Conservation (phyloP, 805 yeast species). For the Metschnikowia chrysomelidarum region DNA sequence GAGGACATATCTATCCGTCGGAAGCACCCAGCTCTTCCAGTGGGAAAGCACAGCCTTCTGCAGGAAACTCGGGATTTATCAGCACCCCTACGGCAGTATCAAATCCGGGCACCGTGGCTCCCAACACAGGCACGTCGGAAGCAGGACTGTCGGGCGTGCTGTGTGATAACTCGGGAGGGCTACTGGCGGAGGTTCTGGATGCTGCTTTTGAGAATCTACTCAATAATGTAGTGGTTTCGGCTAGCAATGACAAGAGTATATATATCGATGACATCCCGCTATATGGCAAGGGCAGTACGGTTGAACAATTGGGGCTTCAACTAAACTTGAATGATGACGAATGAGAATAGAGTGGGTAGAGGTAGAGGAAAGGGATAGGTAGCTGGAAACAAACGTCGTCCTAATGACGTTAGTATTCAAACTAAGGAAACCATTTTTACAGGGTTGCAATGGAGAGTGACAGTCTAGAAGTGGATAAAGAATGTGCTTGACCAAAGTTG, state of each 20-base stretch:
- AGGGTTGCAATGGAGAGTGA: too few relatives aligned
- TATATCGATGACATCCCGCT: slow-evolving; percentile 40
- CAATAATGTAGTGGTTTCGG: slow-evolving; percentile 21
- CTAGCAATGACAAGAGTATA: slow-evolving; percentile 21
- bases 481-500: too few relatives aligned
- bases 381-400: too few relatives aligned
- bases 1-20: slow-evolving; percentile 31
- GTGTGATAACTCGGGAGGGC: slow-evolving; percentile 18
- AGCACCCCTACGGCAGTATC: slow-evolving; percentile 17
- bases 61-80: slow-evolving; percentile 10
- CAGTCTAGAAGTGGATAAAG: too few relatives aligned
- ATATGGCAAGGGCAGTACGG: slow-evolving; percentile 39
- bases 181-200: slow-evolving; percentile 20
- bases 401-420: too few relatives aligned
- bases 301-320: slow-evolving; percentile 34
- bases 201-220: slow-evolving; percentile 33
- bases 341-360: too few relatives aligned
- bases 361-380: too few relatives aligned
- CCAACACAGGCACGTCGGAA: slow-evolving; percentile 14
- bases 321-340: slow-evolving; percentile 24
- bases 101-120: slow-evolving; percentile 19
- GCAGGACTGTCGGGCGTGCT: slow-evolving; percentile 12
- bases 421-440: too few relatives aligned
- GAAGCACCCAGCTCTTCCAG: slow-evolving; percentile 5
- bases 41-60: slow-evolving; percentile 4